phyloP scores from a whole-genome alignment of 768 basidiomycete species.

The Trametopsis cervina region DNA sequence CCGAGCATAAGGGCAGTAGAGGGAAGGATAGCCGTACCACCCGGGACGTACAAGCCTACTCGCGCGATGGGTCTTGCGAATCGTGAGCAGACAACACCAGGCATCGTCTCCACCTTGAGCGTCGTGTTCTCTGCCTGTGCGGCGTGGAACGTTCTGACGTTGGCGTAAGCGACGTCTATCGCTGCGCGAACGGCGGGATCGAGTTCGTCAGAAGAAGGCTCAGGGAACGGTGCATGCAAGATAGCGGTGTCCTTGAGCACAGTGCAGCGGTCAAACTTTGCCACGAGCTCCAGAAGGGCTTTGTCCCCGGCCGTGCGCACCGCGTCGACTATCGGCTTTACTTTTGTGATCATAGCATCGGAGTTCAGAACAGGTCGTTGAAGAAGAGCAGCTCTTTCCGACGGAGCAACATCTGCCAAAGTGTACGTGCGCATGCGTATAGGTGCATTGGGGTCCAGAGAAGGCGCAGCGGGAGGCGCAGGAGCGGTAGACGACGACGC shows the following conservation, averaged over 20 bases:
- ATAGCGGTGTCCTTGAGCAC: slow-evolving; percentile 33
- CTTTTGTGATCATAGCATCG: slow-evolving; percentile 86
- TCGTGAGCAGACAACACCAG: slow-evolving; percentile 92
- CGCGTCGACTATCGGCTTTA: slow-evolving; percentile 88
- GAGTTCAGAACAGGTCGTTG: slow-evolving; percentile 86
- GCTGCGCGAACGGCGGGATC: slow-evolving; percentile 63
- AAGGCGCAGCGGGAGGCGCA: slow-evolving; percentile 16
- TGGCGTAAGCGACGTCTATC: slow-evolving; percentile 86
- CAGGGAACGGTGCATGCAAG: slow-evolving; percentile 43
- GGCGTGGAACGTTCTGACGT: slow-evolving; percentile 87
- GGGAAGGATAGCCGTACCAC: slow-evolving; percentile 93
- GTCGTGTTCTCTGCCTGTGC: slow-evolving; percentile 71
- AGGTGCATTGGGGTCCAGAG: slow-evolving; percentile 29
- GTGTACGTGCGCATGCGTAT: slow-evolving; percentile 78
- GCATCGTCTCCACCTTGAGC: slow-evolving; percentile 92
- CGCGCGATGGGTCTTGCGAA: slow-evolving; percentile 94
- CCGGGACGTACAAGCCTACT: slow-evolving; percentile 95
- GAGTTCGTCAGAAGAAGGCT: slow-evolving; percentile 62
- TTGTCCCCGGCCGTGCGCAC: slow-evolving; percentile 81
- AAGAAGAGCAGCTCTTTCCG: slow-evolving; percentile 63
- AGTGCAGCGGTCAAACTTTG: slow-evolving; percentile 87
- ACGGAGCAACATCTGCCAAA: slow-evolving; percentile 39
- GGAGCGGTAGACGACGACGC: slow-evolving; percentile 17
- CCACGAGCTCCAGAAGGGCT: slow-evolving; percentile 82
- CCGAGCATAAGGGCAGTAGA: slow-evolving; percentile 98